Evolutionary conservation across 2,329 filamentous ascomycete species (phyloP).

Genomic region (Aspergillus sp.): DNA sequence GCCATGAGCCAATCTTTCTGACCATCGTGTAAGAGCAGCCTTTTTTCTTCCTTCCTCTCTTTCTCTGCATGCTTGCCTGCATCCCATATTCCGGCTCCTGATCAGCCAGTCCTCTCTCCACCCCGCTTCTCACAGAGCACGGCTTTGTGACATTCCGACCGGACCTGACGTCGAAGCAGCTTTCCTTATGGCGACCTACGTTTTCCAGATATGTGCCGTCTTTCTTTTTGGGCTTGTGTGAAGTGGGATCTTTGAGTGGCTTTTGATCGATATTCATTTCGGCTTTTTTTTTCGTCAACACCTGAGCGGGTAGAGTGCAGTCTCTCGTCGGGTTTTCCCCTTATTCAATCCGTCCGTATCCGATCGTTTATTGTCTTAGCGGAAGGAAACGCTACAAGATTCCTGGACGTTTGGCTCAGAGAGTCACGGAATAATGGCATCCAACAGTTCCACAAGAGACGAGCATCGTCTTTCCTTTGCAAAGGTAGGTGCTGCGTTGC

Average conservation of each 20-base stretch:
- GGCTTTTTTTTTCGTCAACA: conserved; percentile 27
- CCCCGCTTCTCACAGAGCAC: conserved; percentile 4
- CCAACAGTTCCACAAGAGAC: conserved; percentile 31
- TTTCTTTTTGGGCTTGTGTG: conserved; percentile 46
- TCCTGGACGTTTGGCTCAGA: conserved; percentile 12
- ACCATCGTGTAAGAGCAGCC: conserved; percentile 27
- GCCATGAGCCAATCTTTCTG: conserved; percentile 24
- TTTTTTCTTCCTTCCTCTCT: conserved; percentile 6
- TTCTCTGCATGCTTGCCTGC: conserved; percentile 1
- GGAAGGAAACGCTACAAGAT: conserved; percentile 11
- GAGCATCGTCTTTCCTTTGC: conserved; percentile 65
- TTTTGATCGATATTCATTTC: conserved; percentile 36
- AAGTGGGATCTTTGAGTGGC: conserved; percentile 44
- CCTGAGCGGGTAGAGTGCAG: conserved; percentile 25
- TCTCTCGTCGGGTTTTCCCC: conserved; percentile 21
- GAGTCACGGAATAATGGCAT: conserved; percentile 32
- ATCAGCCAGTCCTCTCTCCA: conserved; percentile 6
- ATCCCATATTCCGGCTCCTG: background rate
- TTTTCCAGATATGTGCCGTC: conserved; percentile 48
- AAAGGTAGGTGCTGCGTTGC: conserved; percentile 59
- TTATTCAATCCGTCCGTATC: conserved; percentile 23
- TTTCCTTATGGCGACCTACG: conserved; percentile 46
- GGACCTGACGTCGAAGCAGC: conserved; percentile 25
- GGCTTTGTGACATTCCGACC: conserved; percentile 16
- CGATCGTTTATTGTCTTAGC: conserved; percentile 15